A percentile compares a stretch with the other conserved stretches of the same genome.
Evolutionary conservation across 495 filamentous ascomycete genomes (phyloP).

Genomic region (Xylaria intraflava): DNA sequence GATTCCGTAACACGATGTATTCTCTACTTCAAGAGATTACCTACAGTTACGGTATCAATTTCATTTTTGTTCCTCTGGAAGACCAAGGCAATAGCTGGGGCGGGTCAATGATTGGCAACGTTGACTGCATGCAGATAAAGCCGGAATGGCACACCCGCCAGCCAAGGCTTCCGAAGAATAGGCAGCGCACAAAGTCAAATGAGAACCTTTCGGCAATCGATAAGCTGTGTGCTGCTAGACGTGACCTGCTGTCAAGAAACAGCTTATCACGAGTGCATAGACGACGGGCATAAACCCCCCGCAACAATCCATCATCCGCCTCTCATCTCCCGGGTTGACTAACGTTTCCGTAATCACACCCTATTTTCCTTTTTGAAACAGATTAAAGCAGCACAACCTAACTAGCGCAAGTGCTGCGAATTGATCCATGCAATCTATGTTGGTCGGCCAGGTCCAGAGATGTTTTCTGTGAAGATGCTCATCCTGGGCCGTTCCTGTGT

Average conservation of each 20-base stretch:
- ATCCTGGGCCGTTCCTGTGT: slow-evolving; percentile 26
- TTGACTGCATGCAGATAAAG: not conserved
- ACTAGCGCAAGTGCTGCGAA: slow-evolving; percentile 55
- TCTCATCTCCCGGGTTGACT: not conserved
- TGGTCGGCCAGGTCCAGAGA: slow-evolving; percentile 12
- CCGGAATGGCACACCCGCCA: not conserved
- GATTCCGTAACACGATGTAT: not conserved
- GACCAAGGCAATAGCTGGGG: not conserved
- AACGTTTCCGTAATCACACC: not conserved
- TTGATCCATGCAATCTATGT: slow-evolving; percentile 30
- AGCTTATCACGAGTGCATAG: slow-evolving; percentile 9
- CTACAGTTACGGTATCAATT: not conserved
- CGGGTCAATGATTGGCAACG: not conserved
- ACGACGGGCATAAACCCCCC: not conserved
- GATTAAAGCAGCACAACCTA: slow-evolving; percentile 50
- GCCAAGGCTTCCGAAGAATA: not conserved
- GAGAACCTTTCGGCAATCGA: slow-evolving; percentile 8
- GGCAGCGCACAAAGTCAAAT: slow-evolving; percentile 1
- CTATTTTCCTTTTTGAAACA: slow-evolving; percentile 8
- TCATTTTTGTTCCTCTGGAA: not conserved
- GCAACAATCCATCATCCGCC: slow-evolving; percentile 11
- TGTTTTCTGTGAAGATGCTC: slow-evolving; percentile 20
- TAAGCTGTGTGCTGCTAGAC: slow-evolving; percentile 2
- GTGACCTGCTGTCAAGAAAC: slow-evolving; percentile 2
- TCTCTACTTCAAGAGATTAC: slow-evolving; percentile 13